Percentiles rank a stretch among this genome's conserved stretches.
These are phyloP conservation scores for Dissophora ornata DNA, from an alignment of 192 early-diverging fungal species.

Conservation along the genomic window DNA sequence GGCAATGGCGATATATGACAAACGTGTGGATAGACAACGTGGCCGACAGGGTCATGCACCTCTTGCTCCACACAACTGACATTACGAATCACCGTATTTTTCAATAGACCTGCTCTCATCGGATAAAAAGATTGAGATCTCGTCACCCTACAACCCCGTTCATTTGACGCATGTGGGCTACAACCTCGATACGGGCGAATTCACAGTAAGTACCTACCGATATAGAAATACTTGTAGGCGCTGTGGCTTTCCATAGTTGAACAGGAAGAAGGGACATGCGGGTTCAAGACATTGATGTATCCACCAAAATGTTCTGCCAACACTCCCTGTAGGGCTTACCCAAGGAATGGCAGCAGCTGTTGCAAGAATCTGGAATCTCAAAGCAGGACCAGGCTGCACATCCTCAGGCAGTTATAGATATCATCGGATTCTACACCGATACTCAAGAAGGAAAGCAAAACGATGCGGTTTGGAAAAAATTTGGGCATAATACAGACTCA, in stretches of 20 bases:
- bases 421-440: constrained; percentile 88
- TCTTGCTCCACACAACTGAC: not conserved
- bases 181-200: constrained; percentile 96
- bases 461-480: constrained; percentile 64
- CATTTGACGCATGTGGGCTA: constrained; percentile 98
- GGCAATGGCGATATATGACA: not conserved
- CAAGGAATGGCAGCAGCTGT: constrained; percentile 91
- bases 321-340: constrained; percentile 98
- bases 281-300: too few relatives aligned
- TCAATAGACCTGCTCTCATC: constrained; percentile 65
- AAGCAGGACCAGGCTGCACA: constrained; percentile 95
- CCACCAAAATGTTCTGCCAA: too few relatives aligned
- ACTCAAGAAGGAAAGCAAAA: constrained; percentile 51
- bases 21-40: constrained; percentile 6
- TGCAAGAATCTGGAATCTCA: constrained; percentile 94
- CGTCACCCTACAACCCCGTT: constrained; percentile 94
- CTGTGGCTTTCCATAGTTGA: too few relatives aligned
- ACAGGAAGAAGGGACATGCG: too few relatives aligned
- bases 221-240: too few relatives aligned
- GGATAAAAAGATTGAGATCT: constrained; percentile 89
- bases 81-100: not conserved
- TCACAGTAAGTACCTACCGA: constrained; percentile 78
- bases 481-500: constrained; percentile 29
- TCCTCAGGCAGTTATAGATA: constrained; percentile 91
- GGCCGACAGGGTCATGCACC: constrained; percentile 2